Base-by-base conservation (phyloP, 1,284 basidiomycete species). In the Trametes sp. region DNA sequence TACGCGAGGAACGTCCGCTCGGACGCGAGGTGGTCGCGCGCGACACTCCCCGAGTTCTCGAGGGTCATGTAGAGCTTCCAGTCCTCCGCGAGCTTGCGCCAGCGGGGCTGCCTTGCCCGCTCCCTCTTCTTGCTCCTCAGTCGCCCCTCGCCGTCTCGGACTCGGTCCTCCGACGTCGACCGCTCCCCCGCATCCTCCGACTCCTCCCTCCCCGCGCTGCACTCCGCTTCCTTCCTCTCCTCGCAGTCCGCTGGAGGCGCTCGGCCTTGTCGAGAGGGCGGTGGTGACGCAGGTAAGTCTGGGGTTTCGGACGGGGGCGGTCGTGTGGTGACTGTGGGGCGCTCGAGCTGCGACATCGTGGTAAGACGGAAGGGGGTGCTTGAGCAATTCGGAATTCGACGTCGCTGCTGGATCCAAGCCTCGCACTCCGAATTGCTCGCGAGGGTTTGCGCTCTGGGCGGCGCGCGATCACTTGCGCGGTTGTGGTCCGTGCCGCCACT, bases 1-100 rank as follows among this genome's bases (percentile, higher is more conserved):
- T 87, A 88, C 14, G 86, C 84, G 29, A 87, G 76, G 73, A 84
- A 87, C 4, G 86, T 87, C 36, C 86, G 76, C 69, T 87, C 75
- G 7, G 73, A 83, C 4, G 86, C 84, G 21, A 88, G 77, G 69
- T 88, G 87, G 70, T 88, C 87, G 62, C 86, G 77, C 8, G 86
- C 86, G 44, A 86, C 84, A 65, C 82, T 85, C 11, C 84, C 84
- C n/a, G 78, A 78, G 72, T 87, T 87, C 70, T 85, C 80, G 42
- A 87, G 74, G 10, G 75, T 77, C 54, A 85, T 73, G 42, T 68
- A 60, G 9, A 74, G 72, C 57, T 71, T 70, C 70, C 69, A 44
- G 56, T 62, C 64, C 80, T 56, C 55, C 48, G 66, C 31, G 23
- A 61, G 36, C 59, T 46, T 51, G 9, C 54, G 59, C 61, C 56